phyloP scores from a whole-genome alignment of 306 rosid genomes.

The Vicia faba region DNA sequence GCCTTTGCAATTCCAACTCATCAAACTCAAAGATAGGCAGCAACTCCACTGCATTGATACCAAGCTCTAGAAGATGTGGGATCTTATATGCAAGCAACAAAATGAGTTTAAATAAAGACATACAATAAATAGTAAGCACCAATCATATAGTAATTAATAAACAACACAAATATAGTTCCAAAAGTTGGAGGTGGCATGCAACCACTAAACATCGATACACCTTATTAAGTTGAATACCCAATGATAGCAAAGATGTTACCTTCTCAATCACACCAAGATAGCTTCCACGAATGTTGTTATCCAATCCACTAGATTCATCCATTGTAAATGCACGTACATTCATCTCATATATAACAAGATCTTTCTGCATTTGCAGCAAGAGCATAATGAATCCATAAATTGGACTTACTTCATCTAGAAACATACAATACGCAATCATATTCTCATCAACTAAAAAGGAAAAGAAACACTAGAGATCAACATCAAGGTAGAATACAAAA shows the following conservation, averaged over 20 bases:
- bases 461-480: constrained; percentile 33
- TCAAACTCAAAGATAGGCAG: constrained; percentile 92
- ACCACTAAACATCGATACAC: neutral
- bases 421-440: constrained; percentile 24
- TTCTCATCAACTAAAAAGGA: constrained; percentile 36
- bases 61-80: constrained; percentile 95
- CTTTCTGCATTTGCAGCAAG: constrained; percentile 64
- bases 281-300: constrained; percentile 70
- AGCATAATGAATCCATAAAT: constrained; percentile 32
- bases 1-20: constrained; percentile 89
- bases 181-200: constrained; percentile 6
- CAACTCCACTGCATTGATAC: constrained; percentile 91
- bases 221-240: constrained; percentile 1
- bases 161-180: constrained; percentile 20
- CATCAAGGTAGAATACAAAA: constrained; percentile 20
- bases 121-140: constrained; percentile 8
- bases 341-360: constrained; percentile 97
- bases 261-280: constrained; percentile 92
- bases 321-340: constrained; percentile 86
- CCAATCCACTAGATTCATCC: constrained; percentile 83
- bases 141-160: constrained; percentile 28
- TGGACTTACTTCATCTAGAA: constrained; percentile 16
- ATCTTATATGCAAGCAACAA: constrained; percentile 56
- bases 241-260: constrained; percentile 51
- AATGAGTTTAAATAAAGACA: constrained; percentile 24